Evolutionary conservation across 2,329 filamentous ascomycete species (phyloP), one percentile per base, ranked within the genome.

Genomic region (Ophiostoma fasciatum): DNA sequence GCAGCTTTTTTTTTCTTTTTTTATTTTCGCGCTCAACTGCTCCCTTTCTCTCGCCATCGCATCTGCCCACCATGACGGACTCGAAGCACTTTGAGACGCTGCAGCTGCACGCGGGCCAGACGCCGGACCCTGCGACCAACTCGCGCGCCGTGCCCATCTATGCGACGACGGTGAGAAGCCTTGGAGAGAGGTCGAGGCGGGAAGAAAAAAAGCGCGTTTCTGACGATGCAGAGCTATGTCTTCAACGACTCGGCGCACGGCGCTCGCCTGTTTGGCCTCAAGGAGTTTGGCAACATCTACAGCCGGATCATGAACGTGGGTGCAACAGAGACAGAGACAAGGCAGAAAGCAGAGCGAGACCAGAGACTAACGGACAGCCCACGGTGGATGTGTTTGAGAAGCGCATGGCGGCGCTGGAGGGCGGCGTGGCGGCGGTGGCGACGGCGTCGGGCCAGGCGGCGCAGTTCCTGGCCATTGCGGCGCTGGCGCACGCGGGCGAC

Each of bases 201-300:
- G 10, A 30, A n/a, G 17, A 20, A 19, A 33, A 39, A 13, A n/a
- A n/a, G n/a, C n/a, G n/a, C n/a, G n/a, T n/a, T 35, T 28, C n/a
- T 35, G 33, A 25, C n/a, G 12, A 4, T 12, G 10, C 30, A 48
- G 80, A 94, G 84, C 51, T 98, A 67, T 60, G 75, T 74, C 36
- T 98, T 98, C 72, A 80, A 96, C 72, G 83, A 96, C 64, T 94
- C 84, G 35, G 88, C 85, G 33, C 90, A 96, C 52, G 90, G 84
- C 43, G 90, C 90, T 38, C 78, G 85, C 56, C 78, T 98, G 28
- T 98, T 98, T 55, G 82, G 84, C 54, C 82, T 98, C 58, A 92
- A 96, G 64, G 85, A 96, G 62, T 81, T 83, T 51, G 90, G 87
- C 60, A 96, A 96, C 63, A 93, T 96, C 58, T 98, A 98, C 69